Percentiles rank a stretch among this genome's conserved stretches.
These are phyloP conservation scores for Quillaja saponaria DNA, from an alignment of 306 rosid species.

Conservation along the genomic window DNA sequence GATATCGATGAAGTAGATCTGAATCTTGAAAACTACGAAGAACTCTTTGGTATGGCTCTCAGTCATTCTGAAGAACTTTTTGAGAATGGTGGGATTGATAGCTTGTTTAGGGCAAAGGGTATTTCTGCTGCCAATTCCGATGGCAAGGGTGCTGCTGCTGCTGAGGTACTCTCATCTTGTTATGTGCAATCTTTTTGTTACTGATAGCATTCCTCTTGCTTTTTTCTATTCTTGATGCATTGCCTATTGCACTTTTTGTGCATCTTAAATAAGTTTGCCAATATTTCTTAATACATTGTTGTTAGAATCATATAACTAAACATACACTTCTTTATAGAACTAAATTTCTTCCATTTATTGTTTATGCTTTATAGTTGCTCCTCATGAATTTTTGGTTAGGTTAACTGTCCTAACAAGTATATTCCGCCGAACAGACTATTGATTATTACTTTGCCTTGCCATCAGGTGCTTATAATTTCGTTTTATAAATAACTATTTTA, in stretches of 20 bases:
- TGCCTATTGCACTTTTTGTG: constrained; percentile 11
- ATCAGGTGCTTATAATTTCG: constrained; percentile 10
- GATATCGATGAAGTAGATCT: constrained; percentile 85
- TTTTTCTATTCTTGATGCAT: constrained; percentile 13
- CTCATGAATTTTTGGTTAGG: constrained; percentile 3
- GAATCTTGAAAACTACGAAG: constrained; percentile 82
- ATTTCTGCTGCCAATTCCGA: constrained; percentile 65
- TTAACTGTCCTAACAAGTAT: background rate
- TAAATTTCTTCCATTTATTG: background rate
- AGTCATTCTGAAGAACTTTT: constrained; percentile 82
- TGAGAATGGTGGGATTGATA: constrained; percentile 88
- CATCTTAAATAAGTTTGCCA: too few species aligned
- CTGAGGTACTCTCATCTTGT: constrained; percentile 58
- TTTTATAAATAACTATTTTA: constrained; percentile 1
- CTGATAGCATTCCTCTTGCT: background rate
- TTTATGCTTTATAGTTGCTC: constrained; percentile 3
- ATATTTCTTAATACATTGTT: constrained; percentile 6
- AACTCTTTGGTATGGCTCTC: constrained; percentile 78
- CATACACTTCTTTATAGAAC: background rate
- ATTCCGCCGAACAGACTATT: too few species aligned
- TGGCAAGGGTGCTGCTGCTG: constrained; percentile 61
- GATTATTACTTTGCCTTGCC: too few species aligned
- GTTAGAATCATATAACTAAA: constrained; percentile 1
- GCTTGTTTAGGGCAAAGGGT: constrained; percentile 71
- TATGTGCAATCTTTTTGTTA: constrained; percentile 3